Percentiles rank a stretch among this genome's conserved stretches.
These are phyloP conservation scores for Hymenoscyphus occultus DNA, from an alignment of 2,329 filamentous ascomycete genomes.

Conservation along the genomic window DNA sequence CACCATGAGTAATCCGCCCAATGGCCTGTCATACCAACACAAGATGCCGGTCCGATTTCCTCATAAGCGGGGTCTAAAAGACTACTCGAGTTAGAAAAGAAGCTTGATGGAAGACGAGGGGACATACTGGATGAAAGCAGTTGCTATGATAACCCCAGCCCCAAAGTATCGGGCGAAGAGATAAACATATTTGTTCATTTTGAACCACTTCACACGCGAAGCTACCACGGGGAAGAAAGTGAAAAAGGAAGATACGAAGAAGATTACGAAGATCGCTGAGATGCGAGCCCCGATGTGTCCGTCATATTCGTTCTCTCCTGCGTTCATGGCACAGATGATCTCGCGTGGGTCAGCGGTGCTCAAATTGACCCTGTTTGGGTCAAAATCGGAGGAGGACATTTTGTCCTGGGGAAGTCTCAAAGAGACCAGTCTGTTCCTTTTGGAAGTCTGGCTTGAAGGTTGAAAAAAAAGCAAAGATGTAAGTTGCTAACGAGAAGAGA, in stretches of 20 bases:
- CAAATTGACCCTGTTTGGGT: slow-evolving; percentile 45
- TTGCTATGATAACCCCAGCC: slow-evolving; percentile 73
- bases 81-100: slow-evolving; percentile 37
- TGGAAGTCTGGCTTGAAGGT: background rate
- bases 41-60: slow-evolving; percentile 46
- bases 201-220: slow-evolving; percentile 52
- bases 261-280: slow-evolving; percentile 72
- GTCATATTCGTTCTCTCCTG: slow-evolving; percentile 50
- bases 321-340: slow-evolving; percentile 50
- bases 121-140: slow-evolving; percentile 68
- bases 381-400: slow-evolving; percentile 29
- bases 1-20: slow-evolving; percentile 34
- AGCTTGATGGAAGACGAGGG: slow-evolving; percentile 36
- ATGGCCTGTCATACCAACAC: slow-evolving; percentile 53
- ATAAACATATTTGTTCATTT: slow-evolving; percentile 63
- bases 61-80: slow-evolving; percentile 45
- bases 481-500: too few species aligned
- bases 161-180: slow-evolving; percentile 67
- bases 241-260: slow-evolving; percentile 57
- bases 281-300: slow-evolving; percentile 62
- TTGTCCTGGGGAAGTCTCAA: background rate
- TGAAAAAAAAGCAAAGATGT: background rate
- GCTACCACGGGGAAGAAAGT: slow-evolving; percentile 68
- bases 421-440: background rate
- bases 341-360: slow-evolving; percentile 41